A percentile compares a stretch with the other conserved stretches of the same genome.
Evolutionary conservation across 129 eudicot genomes (phyloP).

Genomic region (Ambrosia artemisiifolia): DNA sequence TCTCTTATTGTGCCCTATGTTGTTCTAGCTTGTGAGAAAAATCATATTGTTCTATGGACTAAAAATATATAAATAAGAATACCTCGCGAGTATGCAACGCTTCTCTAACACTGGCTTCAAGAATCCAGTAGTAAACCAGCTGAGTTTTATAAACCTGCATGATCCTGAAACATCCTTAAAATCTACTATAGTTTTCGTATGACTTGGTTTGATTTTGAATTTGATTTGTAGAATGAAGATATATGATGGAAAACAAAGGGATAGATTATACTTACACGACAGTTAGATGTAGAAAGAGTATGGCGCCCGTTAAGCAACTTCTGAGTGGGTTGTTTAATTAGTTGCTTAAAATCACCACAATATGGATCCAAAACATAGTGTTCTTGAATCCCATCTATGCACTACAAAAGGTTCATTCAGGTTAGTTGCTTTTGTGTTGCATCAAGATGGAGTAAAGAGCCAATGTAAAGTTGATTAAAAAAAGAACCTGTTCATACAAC

Average conservation of each 20-base stretch:
- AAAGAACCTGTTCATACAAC: constrained; percentile 37
- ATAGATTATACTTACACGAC: constrained; percentile 35
- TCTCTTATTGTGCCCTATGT: constrained; percentile 32
- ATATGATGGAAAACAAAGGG: not conserved
- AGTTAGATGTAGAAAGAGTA: constrained; percentile 6
- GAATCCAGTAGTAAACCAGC: constrained; percentile 30
- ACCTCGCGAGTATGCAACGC: constrained; percentile 58
- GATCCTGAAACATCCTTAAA: not conserved
- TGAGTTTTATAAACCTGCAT: constrained; percentile 28
- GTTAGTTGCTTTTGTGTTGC: too few species aligned
- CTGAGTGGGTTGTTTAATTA: constrained; percentile 1
- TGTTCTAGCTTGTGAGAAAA: not conserved
- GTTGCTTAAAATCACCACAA: constrained; percentile 17
- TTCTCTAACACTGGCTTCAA: constrained; percentile 34
- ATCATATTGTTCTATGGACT: not conserved
- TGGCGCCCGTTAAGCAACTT: not conserved
- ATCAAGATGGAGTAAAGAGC: not conserved
- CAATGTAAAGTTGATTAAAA: not conserved
- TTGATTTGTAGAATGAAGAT: not conserved
- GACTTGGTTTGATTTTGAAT: not conserved
- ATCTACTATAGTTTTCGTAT: not conserved
- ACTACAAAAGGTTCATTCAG: too few species aligned
- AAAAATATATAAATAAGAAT: not conserved
- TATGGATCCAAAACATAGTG: constrained; percentile 28
- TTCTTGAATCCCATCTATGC: constrained; percentile 18